Evolutionary conservation across 495 filamentous ascomycete genomes (phyloP).

Genomic region (Neurospora sp.): DNA sequence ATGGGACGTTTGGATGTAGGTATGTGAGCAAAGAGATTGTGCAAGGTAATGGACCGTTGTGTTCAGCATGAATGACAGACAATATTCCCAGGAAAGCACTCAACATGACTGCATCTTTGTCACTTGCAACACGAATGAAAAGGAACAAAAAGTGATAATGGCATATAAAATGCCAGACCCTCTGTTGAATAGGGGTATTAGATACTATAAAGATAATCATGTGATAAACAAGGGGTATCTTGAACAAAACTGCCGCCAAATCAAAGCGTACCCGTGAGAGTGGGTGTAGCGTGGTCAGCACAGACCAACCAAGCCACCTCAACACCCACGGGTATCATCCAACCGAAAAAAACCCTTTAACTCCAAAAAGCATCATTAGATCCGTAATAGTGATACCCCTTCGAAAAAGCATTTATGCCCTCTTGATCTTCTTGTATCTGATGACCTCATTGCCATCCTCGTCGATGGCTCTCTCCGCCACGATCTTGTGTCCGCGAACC

Average conservation of each 20-base stretch:
- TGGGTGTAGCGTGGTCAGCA: no score
- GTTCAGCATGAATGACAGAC: not conserved
- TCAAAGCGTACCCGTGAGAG: no score
- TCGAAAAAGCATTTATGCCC: not conserved
- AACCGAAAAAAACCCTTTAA: not conserved
- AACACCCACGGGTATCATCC: not conserved
- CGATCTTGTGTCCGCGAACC: conserved; percentile 39
- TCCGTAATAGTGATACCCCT: not conserved
- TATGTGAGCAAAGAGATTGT: not conserved
- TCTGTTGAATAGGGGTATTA: not conserved
- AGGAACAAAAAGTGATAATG: not conserved
- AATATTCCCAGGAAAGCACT: not conserved
- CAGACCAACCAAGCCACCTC: no score
- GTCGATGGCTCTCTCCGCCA: conserved; percentile 31
- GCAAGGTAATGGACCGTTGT: not conserved
- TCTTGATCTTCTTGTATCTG: conserved; percentile 21
- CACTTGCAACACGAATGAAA: not conserved
- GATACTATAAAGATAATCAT: not conserved
- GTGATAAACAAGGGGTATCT: not conserved
- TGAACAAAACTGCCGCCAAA: not conserved
- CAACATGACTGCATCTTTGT: not conserved
- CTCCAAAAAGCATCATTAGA: not conserved
- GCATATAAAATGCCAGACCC: not conserved
- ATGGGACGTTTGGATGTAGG: no score
- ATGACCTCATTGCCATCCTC: conserved; percentile 39